These are phyloP conservation scores for Fistulina hepatica DNA, from an alignment of 1,284 basidiomycete species.

Conservation along the genomic window DNA sequence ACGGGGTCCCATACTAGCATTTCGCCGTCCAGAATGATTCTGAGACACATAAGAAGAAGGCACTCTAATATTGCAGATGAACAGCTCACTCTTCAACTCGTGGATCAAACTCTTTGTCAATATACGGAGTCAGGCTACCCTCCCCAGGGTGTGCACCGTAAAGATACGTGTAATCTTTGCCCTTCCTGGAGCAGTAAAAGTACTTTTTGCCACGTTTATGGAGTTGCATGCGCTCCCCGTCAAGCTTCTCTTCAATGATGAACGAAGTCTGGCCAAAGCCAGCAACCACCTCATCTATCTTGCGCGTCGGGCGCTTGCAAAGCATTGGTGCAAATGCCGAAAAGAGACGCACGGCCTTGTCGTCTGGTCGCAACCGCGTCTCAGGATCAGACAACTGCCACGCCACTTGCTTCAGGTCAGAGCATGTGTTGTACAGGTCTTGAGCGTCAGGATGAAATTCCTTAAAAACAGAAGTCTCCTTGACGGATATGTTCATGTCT, in stretches of 20 bases:
- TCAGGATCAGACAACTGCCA: conserved; percentile 68
- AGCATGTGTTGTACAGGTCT: conserved; percentile 88
- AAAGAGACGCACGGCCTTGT: conserved; percentile 74
- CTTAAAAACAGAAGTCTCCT: conserved; percentile 79
- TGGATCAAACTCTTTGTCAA: conserved; percentile 62
- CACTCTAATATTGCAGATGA: not conserved
- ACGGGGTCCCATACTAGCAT: conserved; percentile 96
- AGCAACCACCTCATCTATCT: conserved; percentile 73
- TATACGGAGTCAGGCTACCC: conserved; percentile 80
- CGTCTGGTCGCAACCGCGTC: conserved; percentile 58
- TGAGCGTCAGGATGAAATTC: conserved; percentile 88
- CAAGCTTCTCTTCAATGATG: conserved; percentile 90
- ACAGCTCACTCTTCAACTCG: conserved; percentile 67
- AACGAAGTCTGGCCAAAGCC: conserved; percentile 69
- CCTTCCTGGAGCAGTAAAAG: conserved; percentile 90
- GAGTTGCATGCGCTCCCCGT: conserved; percentile 90
- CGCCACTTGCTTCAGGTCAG: conserved; percentile 84
- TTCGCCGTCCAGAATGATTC: conserved; percentile 89
- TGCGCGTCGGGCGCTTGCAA: conserved; percentile 74
- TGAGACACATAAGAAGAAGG: conserved; percentile 22
- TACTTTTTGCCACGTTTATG: conserved; percentile 85
- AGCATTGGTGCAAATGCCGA: conserved; percentile 86
- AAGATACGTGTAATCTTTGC: conserved; percentile 87
- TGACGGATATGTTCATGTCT: conserved; percentile 75
- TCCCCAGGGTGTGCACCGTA: conserved; percentile 75